phyloP scores from a whole-genome alignment of 2,329 filamentous ascomycete genomes.

The Sarocladiaceae sp. region DNA sequence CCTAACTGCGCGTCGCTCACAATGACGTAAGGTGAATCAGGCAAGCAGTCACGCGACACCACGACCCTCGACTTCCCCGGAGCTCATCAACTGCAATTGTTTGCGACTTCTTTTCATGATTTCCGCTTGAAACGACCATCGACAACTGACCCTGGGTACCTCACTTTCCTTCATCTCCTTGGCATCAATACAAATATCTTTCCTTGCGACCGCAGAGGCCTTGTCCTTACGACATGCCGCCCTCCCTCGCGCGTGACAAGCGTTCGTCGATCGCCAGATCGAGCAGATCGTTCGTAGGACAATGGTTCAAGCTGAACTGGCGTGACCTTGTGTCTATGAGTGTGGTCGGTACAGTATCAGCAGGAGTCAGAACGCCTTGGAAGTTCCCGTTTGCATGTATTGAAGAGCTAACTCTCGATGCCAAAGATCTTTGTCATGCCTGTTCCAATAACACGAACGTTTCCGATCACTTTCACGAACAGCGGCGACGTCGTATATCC shows the following conservation, averaged over 20 bases:
- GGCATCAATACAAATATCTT: no score
- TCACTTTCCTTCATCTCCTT: no score
- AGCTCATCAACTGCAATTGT: no score
- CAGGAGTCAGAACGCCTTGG: constrained; percentile 22
- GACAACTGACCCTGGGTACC: no score
- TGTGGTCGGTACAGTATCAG: constrained; percentile 35
- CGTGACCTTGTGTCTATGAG: constrained; percentile 57
- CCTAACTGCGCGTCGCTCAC: background rate
- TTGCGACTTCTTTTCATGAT: background rate
- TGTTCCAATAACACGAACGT: constrained; percentile 53
- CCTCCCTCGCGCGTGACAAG: background rate
- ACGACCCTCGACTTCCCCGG: background rate
- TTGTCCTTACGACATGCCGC: background rate
- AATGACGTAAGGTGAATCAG: constrained; percentile 5
- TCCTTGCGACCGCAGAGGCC: background rate
- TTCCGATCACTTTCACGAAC: constrained; percentile 56
- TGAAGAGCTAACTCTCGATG: background rate
- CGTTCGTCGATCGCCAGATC: background rate
- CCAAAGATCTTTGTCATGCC: constrained; percentile 47
- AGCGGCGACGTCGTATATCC: constrained; percentile 62
- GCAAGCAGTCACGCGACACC: constrained; percentile 7
- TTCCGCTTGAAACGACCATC: no score
- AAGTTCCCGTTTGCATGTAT: background rate
- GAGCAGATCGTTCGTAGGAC: background rate
- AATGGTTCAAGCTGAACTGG: constrained; percentile 57